Evolutionary conservation across 1,284 basidiomycete species (phyloP), one percentile per base, ranked within the genome.

Genomic region (Apiotrichum veenhuisii): DNA sequence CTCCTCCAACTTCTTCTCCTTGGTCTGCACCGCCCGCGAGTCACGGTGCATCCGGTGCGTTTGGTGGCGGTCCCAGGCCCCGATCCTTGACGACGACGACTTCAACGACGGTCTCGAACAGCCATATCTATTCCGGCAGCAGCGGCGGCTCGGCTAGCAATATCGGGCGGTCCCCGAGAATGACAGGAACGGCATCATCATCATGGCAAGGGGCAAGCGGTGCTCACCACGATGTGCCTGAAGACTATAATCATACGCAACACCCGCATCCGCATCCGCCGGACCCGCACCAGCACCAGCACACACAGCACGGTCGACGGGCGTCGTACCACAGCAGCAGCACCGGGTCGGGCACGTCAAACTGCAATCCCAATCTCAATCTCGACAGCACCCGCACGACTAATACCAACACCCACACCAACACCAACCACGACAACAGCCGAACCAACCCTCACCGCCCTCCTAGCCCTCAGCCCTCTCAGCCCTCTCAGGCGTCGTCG

Each of bases 201-300:
- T 4, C 36, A 37, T 37, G 36, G 36, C 11, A 37, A 37, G 36
- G 36, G 36, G 36, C 36, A 37, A 37, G 36, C 36, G 36, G 9
- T 37, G 36, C 36, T 7, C 14, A 5, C 14, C 8, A 14, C 8
- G 15, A 37, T 17, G 36, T 37, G 36, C 36, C 36, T 37, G 36
- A 15, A 30, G 30, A 30, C 30, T 14, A 34, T 34, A 14, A 14
- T 34, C 33, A 34, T 14, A 34, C 14, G 33, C 52, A 54, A 30
- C 44, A 50, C 20, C 49, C 25, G 42, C 37, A 50, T 12, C 53
- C 54, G 36, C 52, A 57, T 20, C 52, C 48, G 22, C 55, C 38
- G 20, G 37, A 50, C 47, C 54, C 33, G n/a, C 55, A 52, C 18
- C 44, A 52, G 17, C 27, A 42, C 34, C 51, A 52, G 7, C 44